Conservation (phyloP, 192 early-diverging fungal genomes). For the Coemansia nantahalensis region DNA sequence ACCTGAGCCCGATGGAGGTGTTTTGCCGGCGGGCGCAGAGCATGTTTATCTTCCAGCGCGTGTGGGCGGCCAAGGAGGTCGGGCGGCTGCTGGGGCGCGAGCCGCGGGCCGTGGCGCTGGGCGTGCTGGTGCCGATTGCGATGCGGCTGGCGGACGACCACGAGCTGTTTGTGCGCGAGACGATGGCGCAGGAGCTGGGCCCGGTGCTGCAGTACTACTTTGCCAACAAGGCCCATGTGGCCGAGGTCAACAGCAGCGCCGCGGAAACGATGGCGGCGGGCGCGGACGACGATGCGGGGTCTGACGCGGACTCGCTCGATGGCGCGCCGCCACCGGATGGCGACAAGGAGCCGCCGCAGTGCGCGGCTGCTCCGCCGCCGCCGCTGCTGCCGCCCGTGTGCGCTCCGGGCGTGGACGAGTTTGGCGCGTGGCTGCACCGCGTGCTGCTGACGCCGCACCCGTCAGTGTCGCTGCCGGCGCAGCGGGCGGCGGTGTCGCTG, state of each 20-base stretch:
- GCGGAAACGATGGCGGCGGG: not conserved
- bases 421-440: conserved; percentile 51
- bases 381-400: conserved; percentile 9
- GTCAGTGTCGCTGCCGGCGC: conserved; percentile 42
- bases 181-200: conserved; percentile 45
- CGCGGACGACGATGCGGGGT: not conserved
- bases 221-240: conserved; percentile 9
- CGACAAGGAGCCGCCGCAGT: not conserved
- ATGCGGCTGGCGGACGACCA: conserved; percentile 47
- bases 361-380: not conserved
- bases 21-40: conserved; percentile 43
- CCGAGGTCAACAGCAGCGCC: not conserved
- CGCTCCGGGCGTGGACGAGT: conserved; percentile 10
- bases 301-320: not conserved
- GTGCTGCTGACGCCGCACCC: conserved; percentile 47
- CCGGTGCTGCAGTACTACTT: conserved; percentile 46
- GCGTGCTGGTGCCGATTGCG: conserved; percentile 46
- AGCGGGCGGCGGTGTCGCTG: conserved; percentile 37
- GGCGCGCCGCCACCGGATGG: not conserved
- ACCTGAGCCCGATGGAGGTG: conserved; percentile 44
- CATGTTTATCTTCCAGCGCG: conserved; percentile 51
- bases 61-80: conserved; percentile 50
- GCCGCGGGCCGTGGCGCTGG: conserved; percentile 6
- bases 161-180: conserved; percentile 53
- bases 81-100: conserved; percentile 22